Conservation (phyloP, 2,329 filamentous ascomycete genomes). For the Aspergillus floridensis region DNA sequence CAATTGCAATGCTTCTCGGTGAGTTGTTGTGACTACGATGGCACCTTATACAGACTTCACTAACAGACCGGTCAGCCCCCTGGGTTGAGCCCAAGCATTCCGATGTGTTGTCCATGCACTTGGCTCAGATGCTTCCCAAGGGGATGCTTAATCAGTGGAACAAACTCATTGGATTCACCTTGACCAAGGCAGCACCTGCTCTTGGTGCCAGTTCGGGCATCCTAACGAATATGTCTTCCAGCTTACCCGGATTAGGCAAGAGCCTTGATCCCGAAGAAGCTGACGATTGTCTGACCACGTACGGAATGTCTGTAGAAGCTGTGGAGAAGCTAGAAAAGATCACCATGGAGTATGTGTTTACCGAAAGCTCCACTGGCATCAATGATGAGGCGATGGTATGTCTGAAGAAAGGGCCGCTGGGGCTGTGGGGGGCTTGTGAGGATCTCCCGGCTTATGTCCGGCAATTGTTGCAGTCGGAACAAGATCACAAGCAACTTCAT, state of each 20-base stretch:
- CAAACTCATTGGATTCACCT: background rate
- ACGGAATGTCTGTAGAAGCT: background rate
- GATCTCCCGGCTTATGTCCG: background rate
- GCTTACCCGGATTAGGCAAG: background rate
- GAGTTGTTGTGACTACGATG: background rate
- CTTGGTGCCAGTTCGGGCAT: background rate
- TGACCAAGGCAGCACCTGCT: background rate
- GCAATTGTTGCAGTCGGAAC: background rate
- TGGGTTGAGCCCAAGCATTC: slow-evolving; percentile 4
- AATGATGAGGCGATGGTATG: slow-evolving; percentile 3
- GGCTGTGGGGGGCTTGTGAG: slow-evolving; percentile 1
- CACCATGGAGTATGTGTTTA: background rate
- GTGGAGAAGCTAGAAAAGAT: background rate
- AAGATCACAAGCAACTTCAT: background rate
- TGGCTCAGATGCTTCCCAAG: slow-evolving; percentile 1
- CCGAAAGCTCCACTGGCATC: background rate
- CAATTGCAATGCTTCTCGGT: background rate
- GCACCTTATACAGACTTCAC: background rate
- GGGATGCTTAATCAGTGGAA: background rate
- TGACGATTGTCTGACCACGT: background rate
- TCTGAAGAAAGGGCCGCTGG: background rate
- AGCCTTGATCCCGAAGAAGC: background rate
- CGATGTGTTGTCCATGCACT: background rate
- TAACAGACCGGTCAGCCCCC: background rate
- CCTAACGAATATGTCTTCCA: background rate